Percentiles rank a stretch among this genome's conserved stretches.
These are phyloP conservation scores for Acmispon strigosus DNA, from an alignment of 306 rosid genomes.

Conservation along the genomic window DNA sequence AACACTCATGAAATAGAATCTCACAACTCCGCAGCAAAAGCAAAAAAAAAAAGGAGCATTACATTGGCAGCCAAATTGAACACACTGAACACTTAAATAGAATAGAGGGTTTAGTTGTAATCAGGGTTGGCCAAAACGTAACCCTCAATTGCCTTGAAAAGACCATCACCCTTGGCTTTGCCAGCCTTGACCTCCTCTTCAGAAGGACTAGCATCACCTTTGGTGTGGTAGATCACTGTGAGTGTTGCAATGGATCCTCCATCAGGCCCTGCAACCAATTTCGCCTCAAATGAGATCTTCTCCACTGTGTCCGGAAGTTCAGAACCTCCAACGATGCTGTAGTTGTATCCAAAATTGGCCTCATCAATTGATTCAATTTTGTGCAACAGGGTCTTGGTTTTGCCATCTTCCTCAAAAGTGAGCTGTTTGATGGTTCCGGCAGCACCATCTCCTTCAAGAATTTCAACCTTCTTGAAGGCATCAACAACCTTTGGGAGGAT, in stretches of 20 bases:
- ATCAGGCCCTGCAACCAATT: slow-evolving; percentile 20
- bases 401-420: slow-evolving; percentile 24
- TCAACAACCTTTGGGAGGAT: slow-evolving; percentile 36
- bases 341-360: slow-evolving; percentile 27
- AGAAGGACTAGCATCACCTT: slow-evolving; percentile 4
- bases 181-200: slow-evolving; percentile 34
- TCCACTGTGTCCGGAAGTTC: slow-evolving; percentile 28
- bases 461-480: slow-evolving; percentile 17
- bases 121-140: slow-evolving; percentile 42
- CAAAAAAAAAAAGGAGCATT: neutral
- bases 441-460: slow-evolving; percentile 44
- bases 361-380: slow-evolving; percentile 41
- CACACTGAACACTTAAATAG: neutral
- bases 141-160: slow-evolving; percentile 25
- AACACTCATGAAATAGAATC: neutral
- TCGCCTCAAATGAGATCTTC: slow-evolving; percentile 32
- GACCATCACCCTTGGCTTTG: slow-evolving; percentile 26
- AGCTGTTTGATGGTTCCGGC: slow-evolving; percentile 53
- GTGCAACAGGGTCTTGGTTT: slow-evolving; percentile 32
- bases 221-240: slow-evolving; percentile 21
- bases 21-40: neutral
- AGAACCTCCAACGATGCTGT: slow-evolving; percentile 41
- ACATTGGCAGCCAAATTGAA: neutral
- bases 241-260: slow-evolving; percentile 25
- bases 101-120: slow-evolving; percentile 17